A percentile compares a stretch with the other conserved stretches of the same genome.
phyloP scores from a whole-genome alignment of 768 basidiomycete species.

The Dictyophora rubrovolvata region DNA sequence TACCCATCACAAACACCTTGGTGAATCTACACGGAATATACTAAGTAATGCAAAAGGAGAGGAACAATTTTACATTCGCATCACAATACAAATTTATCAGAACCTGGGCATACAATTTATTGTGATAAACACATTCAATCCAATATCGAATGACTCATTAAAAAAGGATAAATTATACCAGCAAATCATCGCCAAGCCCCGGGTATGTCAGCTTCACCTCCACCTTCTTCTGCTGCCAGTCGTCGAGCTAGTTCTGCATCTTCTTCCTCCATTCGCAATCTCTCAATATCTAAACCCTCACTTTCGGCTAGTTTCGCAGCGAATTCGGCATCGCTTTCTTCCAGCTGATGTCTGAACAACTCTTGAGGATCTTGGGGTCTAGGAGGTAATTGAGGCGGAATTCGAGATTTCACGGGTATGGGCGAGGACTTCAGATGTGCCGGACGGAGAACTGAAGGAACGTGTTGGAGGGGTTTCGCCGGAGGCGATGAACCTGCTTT shows the following conservation, averaged over 20 bases:
- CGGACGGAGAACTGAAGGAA: conserved; percentile 10
- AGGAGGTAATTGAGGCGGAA: background rate
- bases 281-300: conserved; percentile 10
- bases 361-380: background rate
- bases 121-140: too few relatives aligned
- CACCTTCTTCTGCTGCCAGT: conserved; percentile 7
- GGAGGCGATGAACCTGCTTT: background rate
- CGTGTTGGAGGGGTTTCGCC: conserved; percentile 1
- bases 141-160: too few relatives aligned
- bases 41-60: too few relatives aligned
- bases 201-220: background rate
- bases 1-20: too few relatives aligned
- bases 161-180: background rate
- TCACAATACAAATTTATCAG: too few relatives aligned
- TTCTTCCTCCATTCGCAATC: conserved; percentile 9
- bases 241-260: conserved; percentile 10
- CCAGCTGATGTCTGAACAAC: conserved; percentile 1
- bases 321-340: conserved; percentile 8
- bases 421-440: conserved; percentile 3
- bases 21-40: too few relatives aligned
- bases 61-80: too few relatives aligned
- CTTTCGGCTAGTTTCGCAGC: conserved; percentile 8
- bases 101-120: too few relatives aligned
- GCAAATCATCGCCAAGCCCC: conserved; percentile 1
- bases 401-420: background rate